Evolutionary conservation across 352 stramenopile species (phyloP).

Genomic region (Globisporangium nunn): DNA sequence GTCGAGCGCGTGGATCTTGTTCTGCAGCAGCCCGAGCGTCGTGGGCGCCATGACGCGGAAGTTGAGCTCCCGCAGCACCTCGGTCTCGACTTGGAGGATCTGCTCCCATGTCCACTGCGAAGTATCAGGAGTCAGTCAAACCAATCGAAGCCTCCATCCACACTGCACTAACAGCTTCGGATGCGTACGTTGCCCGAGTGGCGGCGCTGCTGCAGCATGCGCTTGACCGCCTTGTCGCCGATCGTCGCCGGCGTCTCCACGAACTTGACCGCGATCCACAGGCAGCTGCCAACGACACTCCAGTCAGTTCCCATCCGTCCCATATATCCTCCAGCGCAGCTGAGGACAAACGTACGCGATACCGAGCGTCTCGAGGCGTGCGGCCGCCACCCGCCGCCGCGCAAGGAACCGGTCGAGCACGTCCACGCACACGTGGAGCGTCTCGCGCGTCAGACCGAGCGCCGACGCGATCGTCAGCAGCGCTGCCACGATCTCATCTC

Average conservation of each 20-base stretch:
- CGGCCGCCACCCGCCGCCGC: conserved; percentile 12
- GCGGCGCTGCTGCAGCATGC: conserved; percentile 46
- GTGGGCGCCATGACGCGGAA: conserved; percentile 54
- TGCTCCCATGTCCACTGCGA: conserved; percentile 59
- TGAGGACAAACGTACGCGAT: conserved; percentile 34
- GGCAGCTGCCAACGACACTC: conserved; percentile 21
- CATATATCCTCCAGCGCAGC: not conserved
- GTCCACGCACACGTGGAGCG: conserved; percentile 47
- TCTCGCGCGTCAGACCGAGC: conserved; percentile 48
- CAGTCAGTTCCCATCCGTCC: too few species aligned
- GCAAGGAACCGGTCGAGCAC: conserved; percentile 47
- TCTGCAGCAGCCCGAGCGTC: conserved; percentile 36
- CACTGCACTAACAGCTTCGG: too few species aligned
- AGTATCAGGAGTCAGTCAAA: too few species aligned
- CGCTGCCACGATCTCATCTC: conserved; percentile 58
- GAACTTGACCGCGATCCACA: conserved; percentile 75
- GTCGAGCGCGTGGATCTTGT: conserved; percentile 24
- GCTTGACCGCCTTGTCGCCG: conserved; percentile 46
- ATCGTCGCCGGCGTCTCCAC: conserved; percentile 56
- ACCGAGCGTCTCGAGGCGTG: conserved; percentile 43
- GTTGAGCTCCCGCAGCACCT: conserved; percentile 33
- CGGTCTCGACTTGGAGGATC: conserved; percentile 41
- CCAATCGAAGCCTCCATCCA: too few species aligned
- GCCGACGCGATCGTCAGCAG: conserved; percentile 61
- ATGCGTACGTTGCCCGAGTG: conserved; percentile 50